phyloP scores from a whole-genome alignment of 2,329 filamentous ascomycete genomes.

The Sporothrix humicola region DNA sequence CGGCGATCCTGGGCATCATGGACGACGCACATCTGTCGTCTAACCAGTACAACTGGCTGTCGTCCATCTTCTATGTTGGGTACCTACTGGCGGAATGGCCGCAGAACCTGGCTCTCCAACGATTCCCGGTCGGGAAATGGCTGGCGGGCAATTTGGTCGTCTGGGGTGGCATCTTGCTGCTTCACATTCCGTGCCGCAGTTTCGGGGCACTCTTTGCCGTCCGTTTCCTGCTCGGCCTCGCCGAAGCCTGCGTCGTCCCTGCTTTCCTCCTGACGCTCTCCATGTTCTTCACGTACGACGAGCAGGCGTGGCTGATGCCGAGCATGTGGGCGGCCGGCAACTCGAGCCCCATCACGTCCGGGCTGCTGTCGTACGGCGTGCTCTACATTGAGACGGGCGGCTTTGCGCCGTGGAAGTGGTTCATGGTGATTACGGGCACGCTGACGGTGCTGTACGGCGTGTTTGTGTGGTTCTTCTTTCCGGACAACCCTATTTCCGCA shows the following conservation, averaged over 20 bases:
- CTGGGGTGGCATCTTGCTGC: slow-evolving; percentile 34
- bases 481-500: slow-evolving; percentile 48
- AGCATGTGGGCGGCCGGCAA: slow-evolving; percentile 71
- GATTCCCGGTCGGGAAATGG: slow-evolving; percentile 36
- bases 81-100: slow-evolving; percentile 54
- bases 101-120: slow-evolving; percentile 48
- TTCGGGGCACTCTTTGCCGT: slow-evolving; percentile 39
- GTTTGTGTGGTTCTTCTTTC: slow-evolving; percentile 43
- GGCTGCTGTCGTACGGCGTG: slow-evolving; percentile 49
- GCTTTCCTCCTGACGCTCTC: slow-evolving; percentile 45
- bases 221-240: slow-evolving; percentile 42
- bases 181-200: slow-evolving; percentile 34
- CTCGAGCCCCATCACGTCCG: slow-evolving; percentile 48
- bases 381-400: slow-evolving; percentile 39
- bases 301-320: slow-evolving; percentile 55
- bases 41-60: slow-evolving; percentile 36
- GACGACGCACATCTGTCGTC: slow-evolving; percentile 30
- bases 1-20: slow-evolving; percentile 34
- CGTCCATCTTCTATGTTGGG: slow-evolving; percentile 57
- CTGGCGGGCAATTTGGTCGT: slow-evolving; percentile 35
- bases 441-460: slow-evolving; percentile 44
- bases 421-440: slow-evolving; percentile 44
- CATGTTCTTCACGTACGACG: slow-evolving; percentile 43
- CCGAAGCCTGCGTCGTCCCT: slow-evolving; percentile 42
- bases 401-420: slow-evolving; percentile 38